A percentile compares a stretch with the other conserved stretches of the same genome.
phyloP scores from a whole-genome alignment of 352 stramenopile species.

The Globisporangium ultimum region DNA sequence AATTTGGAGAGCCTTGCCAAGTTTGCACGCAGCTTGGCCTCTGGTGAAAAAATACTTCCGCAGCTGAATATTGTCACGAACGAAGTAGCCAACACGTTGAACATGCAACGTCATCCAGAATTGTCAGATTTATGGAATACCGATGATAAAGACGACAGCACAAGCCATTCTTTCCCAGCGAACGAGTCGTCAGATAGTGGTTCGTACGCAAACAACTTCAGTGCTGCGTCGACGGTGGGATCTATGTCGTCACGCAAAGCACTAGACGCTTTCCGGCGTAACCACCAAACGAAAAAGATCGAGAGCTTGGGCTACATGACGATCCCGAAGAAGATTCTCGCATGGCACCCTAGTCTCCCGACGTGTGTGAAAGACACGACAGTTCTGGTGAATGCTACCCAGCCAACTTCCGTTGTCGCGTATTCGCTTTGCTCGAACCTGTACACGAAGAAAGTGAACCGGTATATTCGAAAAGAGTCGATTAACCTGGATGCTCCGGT shows the following conservation, averaged over 20 bases:
- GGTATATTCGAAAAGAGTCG: constrained; percentile 64
- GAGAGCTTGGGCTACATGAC: constrained; percentile 65
- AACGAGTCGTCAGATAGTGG: constrained; percentile 49
- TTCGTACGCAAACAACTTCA: constrained; percentile 26
- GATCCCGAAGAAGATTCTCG: constrained; percentile 74
- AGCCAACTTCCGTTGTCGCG: constrained; percentile 83
- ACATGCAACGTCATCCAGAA: constrained; percentile 24
- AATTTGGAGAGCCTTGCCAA: constrained; percentile 69
- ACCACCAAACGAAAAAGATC: constrained; percentile 59
- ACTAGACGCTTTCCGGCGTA: constrained; percentile 62
- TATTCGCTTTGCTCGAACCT: constrained; percentile 83
- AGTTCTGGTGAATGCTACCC: constrained; percentile 73
- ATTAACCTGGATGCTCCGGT: constrained; percentile 27
- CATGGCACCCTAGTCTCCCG: constrained; percentile 78
- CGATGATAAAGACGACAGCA: constrained; percentile 62
- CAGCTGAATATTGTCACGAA: constrained; percentile 55
- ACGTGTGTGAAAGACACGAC: constrained; percentile 64
- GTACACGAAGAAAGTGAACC: constrained; percentile 74
- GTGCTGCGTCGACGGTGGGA: constrained; percentile 57
- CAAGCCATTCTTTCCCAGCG: constrained; percentile 60
- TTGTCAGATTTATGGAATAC: constrained; percentile 59
- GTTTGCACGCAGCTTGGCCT: constrained; percentile 61
- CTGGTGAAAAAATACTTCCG: constrained; percentile 26
- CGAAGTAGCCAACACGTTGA: constrained; percentile 74
- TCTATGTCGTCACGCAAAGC: constrained; percentile 56